Evolutionary conservation across 768 basidiomycete genomes (phyloP), one percentile per base, ranked within the genome.

Genomic region (Xanthoconium stramineum): DNA sequence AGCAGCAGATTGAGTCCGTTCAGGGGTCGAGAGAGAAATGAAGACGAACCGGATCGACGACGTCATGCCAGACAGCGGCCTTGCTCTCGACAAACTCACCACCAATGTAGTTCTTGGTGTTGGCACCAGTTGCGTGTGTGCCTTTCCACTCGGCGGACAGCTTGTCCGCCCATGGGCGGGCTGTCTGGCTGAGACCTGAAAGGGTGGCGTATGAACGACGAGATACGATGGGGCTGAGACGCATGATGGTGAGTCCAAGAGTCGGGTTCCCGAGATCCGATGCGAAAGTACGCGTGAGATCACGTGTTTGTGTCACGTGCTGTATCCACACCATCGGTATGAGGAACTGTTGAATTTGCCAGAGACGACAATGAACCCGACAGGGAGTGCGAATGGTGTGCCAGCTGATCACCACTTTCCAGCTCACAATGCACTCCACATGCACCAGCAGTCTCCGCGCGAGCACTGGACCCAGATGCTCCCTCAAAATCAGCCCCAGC

Each of bases 101-200:
- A 13, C 84, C 89, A 56, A 98, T 90, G 72, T 88, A 94, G 71
- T 94, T 94, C 81, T 90, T 94, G 54, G 94, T 94, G 58, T 79
- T 85, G 30, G 83, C 88, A n/a, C 95, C 95, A 13, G 83, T 81
- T 24, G 88, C 86, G 55, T 80, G 89, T 3, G 95, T 95, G 40
- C 95, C 95, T 60, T 86, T 85, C 92, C 93, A 98, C 32, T 84
- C 79, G 14, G 80, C 71, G 17, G 88, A 88, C 19, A 94, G 75
- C 53, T 79, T 78, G 61, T 90, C 84, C 1, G 90, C 91, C 59
- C 81, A 83, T 28, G 81, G 69, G 19, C 80, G 78, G 20, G 85
- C 86, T 12, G 77, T 59, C 14, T 82, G 73, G 59, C 76, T 82
- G 52, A 92, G 72, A 3, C 81, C 77, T 28, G 79, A 67, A 0